Evolutionary conservation across 2,329 filamentous ascomycete species (phyloP).

Genomic region (Westerdykella aurantiaca): DNA sequence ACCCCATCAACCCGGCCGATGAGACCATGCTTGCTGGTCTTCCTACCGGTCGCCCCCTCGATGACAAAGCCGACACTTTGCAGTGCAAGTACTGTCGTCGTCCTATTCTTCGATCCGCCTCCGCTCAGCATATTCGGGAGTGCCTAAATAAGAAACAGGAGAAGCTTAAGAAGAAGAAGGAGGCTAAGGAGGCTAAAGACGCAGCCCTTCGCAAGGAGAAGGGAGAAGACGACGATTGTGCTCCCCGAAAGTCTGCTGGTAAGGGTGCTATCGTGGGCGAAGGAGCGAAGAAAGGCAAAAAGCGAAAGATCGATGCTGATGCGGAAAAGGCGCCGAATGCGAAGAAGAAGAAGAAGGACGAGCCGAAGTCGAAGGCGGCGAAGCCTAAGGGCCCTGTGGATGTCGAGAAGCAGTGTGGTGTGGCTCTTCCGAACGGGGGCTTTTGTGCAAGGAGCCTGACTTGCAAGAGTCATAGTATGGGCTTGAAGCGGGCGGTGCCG

Average conservation of each 20-base stretch:
- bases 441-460: constrained; percentile 84
- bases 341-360: constrained; percentile 92
- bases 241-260: constrained; percentile 39
- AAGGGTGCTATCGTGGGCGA: constrained; percentile 36
- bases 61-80: constrained; percentile 72
- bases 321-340: constrained; percentile 72
- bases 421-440: constrained; percentile 75
- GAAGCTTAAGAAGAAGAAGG: constrained; percentile 56
- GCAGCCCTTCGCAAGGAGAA: constrained; percentile 45
- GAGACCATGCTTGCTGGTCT: constrained; percentile 73
- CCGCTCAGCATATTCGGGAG: constrained; percentile 72
- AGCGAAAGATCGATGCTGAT: constrained; percentile 49
- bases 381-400: constrained; percentile 92
- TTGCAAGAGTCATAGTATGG: constrained; percentile 95
- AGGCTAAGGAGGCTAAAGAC: constrained; percentile 55
- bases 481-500: constrained; percentile 81
- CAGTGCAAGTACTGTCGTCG: constrained; percentile 93
- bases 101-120: constrained; percentile 67
- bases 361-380: constrained; percentile 72
- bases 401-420: constrained; percentile 90
- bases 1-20: constrained; percentile 58
- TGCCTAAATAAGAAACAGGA: constrained; percentile 79
- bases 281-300: constrained; percentile 41
- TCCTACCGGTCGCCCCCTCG: constrained; percentile 71
- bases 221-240: constrained; percentile 40